Base-by-base conservation (phyloP, 495 filamentous ascomycete genomes). In the Penicillium malachiteum region DNA sequence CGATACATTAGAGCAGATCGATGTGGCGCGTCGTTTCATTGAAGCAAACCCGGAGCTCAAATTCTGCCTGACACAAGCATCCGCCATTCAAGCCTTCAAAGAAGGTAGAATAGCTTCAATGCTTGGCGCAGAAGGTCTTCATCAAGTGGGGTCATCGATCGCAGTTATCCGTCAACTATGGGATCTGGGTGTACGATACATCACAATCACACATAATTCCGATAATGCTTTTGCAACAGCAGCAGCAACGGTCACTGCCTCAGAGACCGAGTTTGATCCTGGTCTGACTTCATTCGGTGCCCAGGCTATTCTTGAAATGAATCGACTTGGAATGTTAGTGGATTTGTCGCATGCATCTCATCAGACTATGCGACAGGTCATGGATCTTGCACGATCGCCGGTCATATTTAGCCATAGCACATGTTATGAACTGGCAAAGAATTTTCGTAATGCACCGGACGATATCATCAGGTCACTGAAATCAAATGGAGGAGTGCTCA, bases 391-490 rank as follows among this genome's bases (percentile, higher is more conserved):
- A 35, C 10, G 16, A n/a, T 30, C 47, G 2, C 47, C 47, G 1
- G 47, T 49, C 9, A 49, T 49, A 11, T 49, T 49, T 37, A 35
- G 30, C n/a, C 47, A 49, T 38, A 35, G 30, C 17, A 17, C 13
- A 3, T 16, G 13, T 7, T 16, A 17, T 7, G 47, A 7, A 14
- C 7, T 49, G 7, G 13, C 30, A n/a, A 13, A 6, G 7, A 11
- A 26, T 37, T 21, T 38, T 10, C 49, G 49, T 8, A 52, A 52
- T 16, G 49, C 38, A 5, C 18, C 49, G 11, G 49, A 52, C n/a
- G 35, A 40, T n/a, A 38, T 52, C 5, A 9, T 52, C n/a, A 12
- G 42, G 9, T 9, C 31, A 21, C 7, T 52, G 5, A 17, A 33
- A 5, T 9, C 26, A 2, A 52, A 52, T 17, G 38, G 32, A 5